These are phyloP conservation scores for Eucalyptus curtisii DNA, from an alignment of 345 rosid genomes.

Conservation along the genomic window DNA sequence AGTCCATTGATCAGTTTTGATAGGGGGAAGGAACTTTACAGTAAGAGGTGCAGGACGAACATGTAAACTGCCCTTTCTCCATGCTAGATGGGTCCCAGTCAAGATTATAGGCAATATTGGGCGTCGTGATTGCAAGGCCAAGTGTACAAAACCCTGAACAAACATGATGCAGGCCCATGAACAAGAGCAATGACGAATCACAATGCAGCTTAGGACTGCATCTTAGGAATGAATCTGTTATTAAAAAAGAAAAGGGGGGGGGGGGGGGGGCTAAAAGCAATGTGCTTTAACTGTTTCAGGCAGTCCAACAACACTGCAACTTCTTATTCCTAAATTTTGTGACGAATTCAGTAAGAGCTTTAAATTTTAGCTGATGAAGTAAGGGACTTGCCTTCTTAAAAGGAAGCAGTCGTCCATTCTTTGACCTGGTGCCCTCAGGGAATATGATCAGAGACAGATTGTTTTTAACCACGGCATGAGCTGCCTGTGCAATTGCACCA, in stretches of 20 bases:
- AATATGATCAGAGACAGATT: constrained; percentile 36
- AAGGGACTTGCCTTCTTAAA: constrained; percentile 29
- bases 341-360: neutral
- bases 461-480: constrained; percentile 12
- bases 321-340: neutral
- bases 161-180: neutral
- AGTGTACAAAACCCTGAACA: constrained; percentile 43
- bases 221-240: neutral
- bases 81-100: constrained; percentile 41
- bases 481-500: constrained; percentile 7
- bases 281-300: neutral
- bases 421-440: constrained; percentile 56
- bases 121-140: constrained; percentile 35
- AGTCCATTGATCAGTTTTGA: constrained; percentile 1
- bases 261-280: neutral
- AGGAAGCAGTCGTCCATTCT: constrained; percentile 33
- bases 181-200: neutral
- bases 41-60: constrained; percentile 38
- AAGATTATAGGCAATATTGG: constrained; percentile 38
- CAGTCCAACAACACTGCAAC: neutral
- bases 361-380: neutral
- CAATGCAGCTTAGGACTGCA: neutral
- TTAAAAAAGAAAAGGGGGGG: neutral
- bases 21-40: constrained; percentile 37
- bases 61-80: constrained; percentile 46